Evolutionary conservation across 345 rosid species (phyloP).

Genomic region (Populus euphratica): DNA sequence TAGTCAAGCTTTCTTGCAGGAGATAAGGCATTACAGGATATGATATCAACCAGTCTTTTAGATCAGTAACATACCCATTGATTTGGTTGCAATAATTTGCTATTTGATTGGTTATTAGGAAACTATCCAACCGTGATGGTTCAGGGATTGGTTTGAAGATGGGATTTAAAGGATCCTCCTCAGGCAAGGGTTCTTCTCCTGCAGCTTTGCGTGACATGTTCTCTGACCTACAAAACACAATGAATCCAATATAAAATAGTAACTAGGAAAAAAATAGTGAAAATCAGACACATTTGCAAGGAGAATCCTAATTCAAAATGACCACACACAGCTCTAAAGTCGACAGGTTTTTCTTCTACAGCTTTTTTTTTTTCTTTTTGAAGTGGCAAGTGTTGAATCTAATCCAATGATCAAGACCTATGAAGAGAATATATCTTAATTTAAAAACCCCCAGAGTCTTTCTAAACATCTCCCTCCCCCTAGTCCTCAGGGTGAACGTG

Average conservation of each 20-base stretch:
- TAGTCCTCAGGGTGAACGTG: background rate
- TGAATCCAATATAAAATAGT: background rate
- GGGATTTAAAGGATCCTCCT: conserved; percentile 95
- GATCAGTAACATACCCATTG: conserved; percentile 62
- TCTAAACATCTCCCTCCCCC: background rate
- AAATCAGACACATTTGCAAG: background rate
- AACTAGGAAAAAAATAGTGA: background rate
- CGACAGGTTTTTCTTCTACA: background rate
- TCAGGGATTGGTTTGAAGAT: conserved; percentile 86
- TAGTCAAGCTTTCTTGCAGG: background rate
- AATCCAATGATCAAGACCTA: background rate
- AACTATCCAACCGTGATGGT: conserved; percentile 93
- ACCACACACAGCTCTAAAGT: background rate
- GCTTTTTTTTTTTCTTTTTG: background rate
- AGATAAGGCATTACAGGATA: background rate
- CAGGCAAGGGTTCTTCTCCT: conserved; percentile 92
- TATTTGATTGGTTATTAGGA: conserved; percentile 87
- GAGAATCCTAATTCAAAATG: background rate
- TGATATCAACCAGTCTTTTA: background rate
- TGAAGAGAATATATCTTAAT: background rate
- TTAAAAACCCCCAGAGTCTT: background rate
- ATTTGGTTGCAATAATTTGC: conserved; percentile 94
- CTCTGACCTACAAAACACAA: conserved; percentile 59
- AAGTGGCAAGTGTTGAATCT: background rate
- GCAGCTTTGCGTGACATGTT: conserved; percentile 79